Conservation (phyloP, 306 rosid species). For the Trifolium fragiferum region DNA sequence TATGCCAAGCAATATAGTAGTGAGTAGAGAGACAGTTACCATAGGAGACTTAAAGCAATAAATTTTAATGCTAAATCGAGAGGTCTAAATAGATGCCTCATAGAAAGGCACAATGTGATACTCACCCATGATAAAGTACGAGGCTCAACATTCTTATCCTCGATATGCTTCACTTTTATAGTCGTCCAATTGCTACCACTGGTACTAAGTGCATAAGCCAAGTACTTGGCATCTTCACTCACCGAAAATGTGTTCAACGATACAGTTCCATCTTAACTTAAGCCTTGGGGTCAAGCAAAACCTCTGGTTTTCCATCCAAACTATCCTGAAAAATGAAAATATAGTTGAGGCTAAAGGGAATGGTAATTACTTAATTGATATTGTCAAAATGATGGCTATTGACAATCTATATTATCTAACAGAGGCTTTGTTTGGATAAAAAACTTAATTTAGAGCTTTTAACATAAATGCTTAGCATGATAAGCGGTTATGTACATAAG, state of each 20-base stretch:
- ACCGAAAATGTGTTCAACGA: conserved; percentile 61
- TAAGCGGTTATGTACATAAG: not conserved
- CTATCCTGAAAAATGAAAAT: conserved; percentile 66
- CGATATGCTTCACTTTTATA: conserved; percentile 71
- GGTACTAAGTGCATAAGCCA: conserved; percentile 86
- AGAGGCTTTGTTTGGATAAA: not conserved
- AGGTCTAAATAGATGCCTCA: not conserved
- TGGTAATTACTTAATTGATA: no score
- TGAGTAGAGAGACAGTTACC: conserved; percentile 33
- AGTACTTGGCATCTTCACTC: conserved; percentile 79
- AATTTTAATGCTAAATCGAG: conserved; percentile 30
- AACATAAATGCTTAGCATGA: not conserved
- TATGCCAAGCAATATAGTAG: conserved; percentile 3
- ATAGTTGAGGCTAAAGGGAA: not conserved
- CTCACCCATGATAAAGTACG: conserved; percentile 88
- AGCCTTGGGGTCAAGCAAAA: conserved; percentile 85
- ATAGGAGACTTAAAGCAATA: conserved; percentile 22
- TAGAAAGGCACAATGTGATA: not conserved
- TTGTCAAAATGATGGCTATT: no score
- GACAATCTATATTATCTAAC: no score
- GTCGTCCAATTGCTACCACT: conserved; percentile 97
- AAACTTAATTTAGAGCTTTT: not conserved
- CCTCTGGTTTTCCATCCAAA: conserved; percentile 82
- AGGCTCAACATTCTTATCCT: conserved; percentile 63
- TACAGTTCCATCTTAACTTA: conserved; percentile 87